phyloP scores from a whole-genome alignment of 2,329 filamentous ascomycete genomes.

The Sarocladiaceae sp. region DNA sequence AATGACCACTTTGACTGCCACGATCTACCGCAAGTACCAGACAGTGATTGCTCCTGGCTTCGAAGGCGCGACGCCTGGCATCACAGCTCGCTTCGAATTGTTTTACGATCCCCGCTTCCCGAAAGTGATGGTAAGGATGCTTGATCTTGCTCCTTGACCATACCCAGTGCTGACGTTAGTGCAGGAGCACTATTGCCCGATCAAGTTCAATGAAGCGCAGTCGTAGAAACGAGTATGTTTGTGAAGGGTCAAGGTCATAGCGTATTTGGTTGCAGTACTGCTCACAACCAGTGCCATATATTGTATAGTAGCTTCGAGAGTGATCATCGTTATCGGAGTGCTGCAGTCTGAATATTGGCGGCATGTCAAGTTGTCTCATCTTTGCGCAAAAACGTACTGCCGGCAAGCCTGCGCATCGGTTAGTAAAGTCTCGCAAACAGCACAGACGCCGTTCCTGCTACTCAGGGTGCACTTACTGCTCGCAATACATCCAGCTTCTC shows the following conservation, averaged over 20 bases:
- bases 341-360: too few relatives aligned
- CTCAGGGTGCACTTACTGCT: conserved; percentile 41
- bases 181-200: conserved; percentile 6
- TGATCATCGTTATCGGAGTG: too few relatives aligned
- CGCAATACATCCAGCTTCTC: conserved; percentile 67
- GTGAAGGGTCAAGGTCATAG: background rate
- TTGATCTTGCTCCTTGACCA: background rate
- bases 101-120: conserved; percentile 12
- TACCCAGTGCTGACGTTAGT: background rate
- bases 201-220: background rate
- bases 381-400: conserved; percentile 30
- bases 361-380: background rate
- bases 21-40: conserved; percentile 12
- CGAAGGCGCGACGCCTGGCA: conserved; percentile 11
- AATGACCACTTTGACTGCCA: conserved; percentile 13
- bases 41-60: conserved; percentile 11
- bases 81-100: conserved; percentile 13
- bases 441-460: background rate
- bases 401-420: conserved; percentile 28
- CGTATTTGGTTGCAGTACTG: background rate
- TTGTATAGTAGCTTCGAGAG: background rate
- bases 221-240: background rate
- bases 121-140: background rate
- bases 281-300: background rate
- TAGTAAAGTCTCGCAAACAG: background rate